Conservation (phyloP, 225 moss, liverwort and hornwort genomes). For the Polytrichum commune region DNA sequence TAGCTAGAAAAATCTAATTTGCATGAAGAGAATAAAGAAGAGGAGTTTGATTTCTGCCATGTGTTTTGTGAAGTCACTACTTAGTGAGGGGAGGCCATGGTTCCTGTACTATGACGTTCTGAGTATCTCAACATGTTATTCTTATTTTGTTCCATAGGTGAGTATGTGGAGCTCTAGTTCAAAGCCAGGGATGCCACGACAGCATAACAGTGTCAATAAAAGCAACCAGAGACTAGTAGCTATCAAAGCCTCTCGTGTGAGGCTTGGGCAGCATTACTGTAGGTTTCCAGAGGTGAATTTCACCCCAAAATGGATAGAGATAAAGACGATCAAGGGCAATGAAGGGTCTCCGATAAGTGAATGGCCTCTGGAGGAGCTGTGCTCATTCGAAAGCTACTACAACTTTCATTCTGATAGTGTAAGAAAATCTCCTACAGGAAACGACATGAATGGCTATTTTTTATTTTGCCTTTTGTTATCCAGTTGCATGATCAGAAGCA, state of each 20-base stretch:
- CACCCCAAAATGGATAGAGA: constrained; percentile 28
- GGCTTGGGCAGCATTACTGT: constrained; percentile 31
- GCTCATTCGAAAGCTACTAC: constrained; percentile 28
- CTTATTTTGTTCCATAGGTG: constrained; percentile 19
- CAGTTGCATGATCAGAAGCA: background rate
- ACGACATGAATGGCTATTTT: background rate
- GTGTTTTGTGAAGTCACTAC: background rate
- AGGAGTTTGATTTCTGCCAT: background rate
- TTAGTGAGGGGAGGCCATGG: background rate
- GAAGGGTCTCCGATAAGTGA: constrained; percentile 10
- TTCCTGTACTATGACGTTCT: background rate
- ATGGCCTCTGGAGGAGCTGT: constrained; percentile 28
- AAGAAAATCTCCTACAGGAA: constrained; percentile 5
- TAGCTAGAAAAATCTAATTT: too few species aligned
- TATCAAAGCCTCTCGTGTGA: constrained; percentile 40
- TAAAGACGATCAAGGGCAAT: constrained; percentile 22
- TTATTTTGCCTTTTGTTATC: background rate
- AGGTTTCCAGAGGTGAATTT: constrained; percentile 32
- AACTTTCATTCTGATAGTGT: constrained; percentile 21
- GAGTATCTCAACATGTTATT: background rate
- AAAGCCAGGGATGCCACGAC: constrained; percentile 14
- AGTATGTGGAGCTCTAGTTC: constrained; percentile 23
- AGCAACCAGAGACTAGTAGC: constrained; percentile 14
- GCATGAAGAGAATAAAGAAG: background rate
- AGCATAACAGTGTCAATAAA: constrained; percentile 5